Evolutionary conservation across 2,329 filamentous ascomycete species (phyloP).

Genomic region (Microthyrium microscopicum): DNA sequence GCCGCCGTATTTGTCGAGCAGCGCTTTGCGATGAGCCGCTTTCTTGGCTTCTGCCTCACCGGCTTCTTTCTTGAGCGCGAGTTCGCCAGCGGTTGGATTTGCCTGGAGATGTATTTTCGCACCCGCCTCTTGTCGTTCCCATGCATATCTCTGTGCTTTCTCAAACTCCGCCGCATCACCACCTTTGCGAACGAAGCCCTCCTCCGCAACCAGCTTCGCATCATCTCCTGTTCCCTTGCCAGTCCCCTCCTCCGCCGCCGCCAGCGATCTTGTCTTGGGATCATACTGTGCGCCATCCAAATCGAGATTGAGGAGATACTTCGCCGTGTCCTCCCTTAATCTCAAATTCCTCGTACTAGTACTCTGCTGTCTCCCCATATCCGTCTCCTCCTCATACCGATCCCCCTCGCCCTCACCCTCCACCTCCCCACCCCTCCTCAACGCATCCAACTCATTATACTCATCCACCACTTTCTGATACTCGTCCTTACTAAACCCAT

Average conservation of each 20-base stretch:
- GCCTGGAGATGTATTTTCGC: constrained; percentile 82
- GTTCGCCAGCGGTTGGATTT: constrained; percentile 85
- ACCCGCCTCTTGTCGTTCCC: constrained; percentile 79
- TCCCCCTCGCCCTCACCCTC: constrained; percentile 39
- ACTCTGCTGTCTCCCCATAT: constrained; percentile 87
- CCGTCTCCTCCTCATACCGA: constrained; percentile 80
- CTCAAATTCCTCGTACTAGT: constrained; percentile 82
- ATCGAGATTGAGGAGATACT: constrained; percentile 88
- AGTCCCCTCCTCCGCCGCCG: constrained; percentile 53
- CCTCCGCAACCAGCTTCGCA: constrained; percentile 72
- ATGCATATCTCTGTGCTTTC: constrained; percentile 73
- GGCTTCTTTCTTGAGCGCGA: constrained; percentile 61
- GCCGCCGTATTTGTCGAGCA: constrained; percentile 71
- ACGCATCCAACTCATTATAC: constrained; percentile 68
- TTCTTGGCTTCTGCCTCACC: constrained; percentile 57
- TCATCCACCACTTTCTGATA: constrained; percentile 71
- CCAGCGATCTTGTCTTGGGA: constrained; percentile 83
- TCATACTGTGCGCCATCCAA: constrained; percentile 95
- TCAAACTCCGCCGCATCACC: constrained; percentile 92
- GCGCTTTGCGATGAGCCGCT: constrained; percentile 47
- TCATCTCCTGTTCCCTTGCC: constrained; percentile 67
- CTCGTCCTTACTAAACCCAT: constrained; percentile 84
- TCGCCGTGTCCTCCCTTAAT: constrained; percentile 90
- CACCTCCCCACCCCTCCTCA: constrained; percentile 34
- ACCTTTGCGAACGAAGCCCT: constrained; percentile 75